phyloP scores from a whole-genome alignment of 2,329 filamentous ascomycete genomes.

The Arachnopeziza araneosa region DNA sequence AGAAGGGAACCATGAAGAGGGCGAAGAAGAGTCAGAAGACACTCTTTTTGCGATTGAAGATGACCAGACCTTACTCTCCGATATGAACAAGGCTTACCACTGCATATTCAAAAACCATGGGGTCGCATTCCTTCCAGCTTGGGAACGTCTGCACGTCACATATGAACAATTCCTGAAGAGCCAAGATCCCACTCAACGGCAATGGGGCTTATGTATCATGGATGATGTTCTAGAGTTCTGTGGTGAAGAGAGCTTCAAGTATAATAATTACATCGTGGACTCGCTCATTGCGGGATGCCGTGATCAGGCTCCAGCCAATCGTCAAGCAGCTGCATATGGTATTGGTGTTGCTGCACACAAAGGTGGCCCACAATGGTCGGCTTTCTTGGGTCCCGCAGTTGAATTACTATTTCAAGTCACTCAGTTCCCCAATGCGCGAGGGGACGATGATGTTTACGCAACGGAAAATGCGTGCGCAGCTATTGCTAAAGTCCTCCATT shows the following conservation, averaged over 20 bases:
- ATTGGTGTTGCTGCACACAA: slow-evolving; percentile 93
- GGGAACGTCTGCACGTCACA: slow-evolving; percentile 79
- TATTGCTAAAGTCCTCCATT: slow-evolving; percentile 95
- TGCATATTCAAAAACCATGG: slow-evolving; percentile 98
- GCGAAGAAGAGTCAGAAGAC: slow-evolving; percentile 84
- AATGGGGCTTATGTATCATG: slow-evolving; percentile 99
- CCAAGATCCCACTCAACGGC: slow-evolving; percentile 79
- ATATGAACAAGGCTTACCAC: slow-evolving; percentile 99
- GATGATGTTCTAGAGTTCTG: slow-evolving; percentile 98
- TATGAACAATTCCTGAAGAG: slow-evolving; percentile 83
- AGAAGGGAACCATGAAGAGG: slow-evolving; percentile 70
- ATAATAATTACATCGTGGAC: slow-evolving; percentile 78
- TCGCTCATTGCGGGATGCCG: slow-evolving; percentile 82
- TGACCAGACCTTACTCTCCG: slow-evolving; percentile 90
- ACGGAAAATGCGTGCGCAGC: slow-evolving; percentile 96
- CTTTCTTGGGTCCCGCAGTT: slow-evolving; percentile 76
- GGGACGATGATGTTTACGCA: slow-evolving; percentile 91
- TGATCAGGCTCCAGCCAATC: slow-evolving; percentile 81
- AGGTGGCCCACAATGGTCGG: slow-evolving; percentile 79
- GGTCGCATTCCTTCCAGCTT: slow-evolving; percentile 74
- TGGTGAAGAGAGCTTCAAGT: slow-evolving; percentile 80
- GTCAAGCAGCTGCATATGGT: slow-evolving; percentile 93
- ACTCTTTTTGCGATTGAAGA: slow-evolving; percentile 89
- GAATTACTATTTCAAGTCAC: slow-evolving; percentile 81
- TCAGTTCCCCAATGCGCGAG: slow-evolving; percentile 72